phyloP scores from a whole-genome alignment of 371 early-diverging fungal genomes.

The Paraphysoderma sedebokerense region DNA sequence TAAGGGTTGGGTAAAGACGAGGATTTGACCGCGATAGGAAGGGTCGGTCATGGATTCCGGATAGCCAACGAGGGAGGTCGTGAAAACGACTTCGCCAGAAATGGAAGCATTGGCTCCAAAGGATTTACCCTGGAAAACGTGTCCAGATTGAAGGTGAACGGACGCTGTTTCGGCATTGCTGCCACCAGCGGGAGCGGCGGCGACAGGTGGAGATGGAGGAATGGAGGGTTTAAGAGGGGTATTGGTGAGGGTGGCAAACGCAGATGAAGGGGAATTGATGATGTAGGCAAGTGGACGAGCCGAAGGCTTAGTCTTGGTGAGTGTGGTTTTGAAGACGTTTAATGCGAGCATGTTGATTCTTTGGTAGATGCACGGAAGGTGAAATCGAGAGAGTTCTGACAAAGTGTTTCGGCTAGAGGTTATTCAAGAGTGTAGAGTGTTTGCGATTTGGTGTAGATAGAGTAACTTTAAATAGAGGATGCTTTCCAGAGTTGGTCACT shows the following conservation, averaged over 20 bases:
- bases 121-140: constrained; percentile 51
- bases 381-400: background rate
- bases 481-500: background rate
- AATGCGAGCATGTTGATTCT: background rate
- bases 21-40: constrained; percentile 65
- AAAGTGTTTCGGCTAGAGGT: too few species aligned
- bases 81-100: constrained; percentile 70
- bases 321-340: background rate
- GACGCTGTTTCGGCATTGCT: constrained; percentile 17
- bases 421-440: too few species aligned
- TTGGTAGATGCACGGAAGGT: background rate
- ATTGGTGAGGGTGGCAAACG: background rate
- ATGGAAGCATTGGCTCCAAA: constrained; percentile 43
- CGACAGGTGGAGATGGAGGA: background rate
- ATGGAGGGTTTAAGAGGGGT: background rate
- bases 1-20: constrained; percentile 62
- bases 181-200: background rate
- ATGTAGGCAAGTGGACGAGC: too few species aligned
- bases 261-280: background rate
- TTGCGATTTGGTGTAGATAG: background rate
- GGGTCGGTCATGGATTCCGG: constrained; percentile 81
- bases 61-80: constrained; percentile 82
- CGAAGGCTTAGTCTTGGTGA: background rate
- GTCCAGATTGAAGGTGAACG: constrained; percentile 56
- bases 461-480: background rate